Evolutionary conservation across 345 rosid genomes (phyloP), one percentile per base, ranked within the genome.

Genomic region (Barbarea vulgaris): DNA sequence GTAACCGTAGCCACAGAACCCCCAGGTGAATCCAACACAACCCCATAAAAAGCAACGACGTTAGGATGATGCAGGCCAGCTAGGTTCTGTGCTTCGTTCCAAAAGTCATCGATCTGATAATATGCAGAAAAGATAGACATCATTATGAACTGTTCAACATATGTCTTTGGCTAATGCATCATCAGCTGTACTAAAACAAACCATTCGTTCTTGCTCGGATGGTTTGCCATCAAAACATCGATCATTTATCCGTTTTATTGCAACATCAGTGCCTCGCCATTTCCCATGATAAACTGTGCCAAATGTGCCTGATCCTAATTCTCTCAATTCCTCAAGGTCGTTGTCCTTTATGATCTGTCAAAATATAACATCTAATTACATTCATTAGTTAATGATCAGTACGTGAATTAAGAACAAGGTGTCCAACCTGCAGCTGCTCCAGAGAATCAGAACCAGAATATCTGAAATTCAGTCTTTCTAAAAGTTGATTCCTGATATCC

Each of bases 21-120:
- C 30, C 39, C 61, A 56, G 61, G 39, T 56, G 61, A 56, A 56
- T 56, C 61, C 39, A 56, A 21, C 14, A 56, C 61, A 28, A 56
- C 21, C 14, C 61, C 61, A 56, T 28, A 56, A 30, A 56, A 56
- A 56, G 60, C 60, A 55, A 55, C 60, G 37, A 55, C 60, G 5
- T 55, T 55, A 55, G 60, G 60, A 55, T 55, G 60, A n/a, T 55
- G 60, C 60, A 55, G n/a, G 22, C 37, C 60, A 55, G 61, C 61
- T 56, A 56, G 39, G 61, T 30, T 56, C 21, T 56, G 61, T 56
- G 61, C 39, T 19, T 56, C 61, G 7, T 56, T 56, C 61, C 61
- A 56, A 30, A 56, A 56, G 39, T 56, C 39, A 56, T 30, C 19
- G 37, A 56, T 56, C 61, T 56, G 61, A 56, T 56, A 15, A n/a